Percentiles rank a stretch among this genome's conserved stretches.
These are phyloP conservation scores for Solanum neorickii DNA, from an alignment of 257 asterid species.

Conservation along the genomic window DNA sequence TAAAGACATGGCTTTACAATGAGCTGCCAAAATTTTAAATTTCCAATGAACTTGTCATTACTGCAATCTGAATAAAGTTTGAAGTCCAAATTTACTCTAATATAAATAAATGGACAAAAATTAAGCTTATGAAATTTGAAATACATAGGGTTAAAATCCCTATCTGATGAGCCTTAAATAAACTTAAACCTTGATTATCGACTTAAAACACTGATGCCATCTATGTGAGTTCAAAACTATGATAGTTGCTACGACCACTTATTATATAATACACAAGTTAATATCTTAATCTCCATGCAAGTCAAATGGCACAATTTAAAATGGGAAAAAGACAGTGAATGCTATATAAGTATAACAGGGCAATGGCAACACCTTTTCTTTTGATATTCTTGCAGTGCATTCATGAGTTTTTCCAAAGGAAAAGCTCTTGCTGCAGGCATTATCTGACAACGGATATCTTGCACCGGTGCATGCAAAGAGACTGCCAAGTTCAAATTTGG, in stretches of 20 bases:
- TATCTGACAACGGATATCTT: conserved; percentile 91
- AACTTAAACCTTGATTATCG: not conserved
- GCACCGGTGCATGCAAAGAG: conserved; percentile 92
- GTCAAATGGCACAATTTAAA: not conserved
- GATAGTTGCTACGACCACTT: not conserved
- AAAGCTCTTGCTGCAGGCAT: conserved; percentile 99
- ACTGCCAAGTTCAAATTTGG: conserved; percentile 87
- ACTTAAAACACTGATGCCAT: not conserved
- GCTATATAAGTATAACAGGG: not conserved
- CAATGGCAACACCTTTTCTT: conserved; percentile 35
- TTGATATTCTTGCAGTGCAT: conserved; percentile 65
- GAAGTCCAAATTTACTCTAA: not conserved
- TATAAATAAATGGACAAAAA: not conserved
- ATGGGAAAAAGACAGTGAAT: not conserved
- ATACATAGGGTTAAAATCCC: not conserved
- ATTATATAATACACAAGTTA: not conserved
- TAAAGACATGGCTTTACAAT: not conserved
- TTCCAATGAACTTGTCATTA: not conserved
- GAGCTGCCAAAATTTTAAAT: not conserved
- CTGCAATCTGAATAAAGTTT: not conserved
- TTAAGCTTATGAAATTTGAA: not conserved
- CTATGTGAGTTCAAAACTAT: not conserved
- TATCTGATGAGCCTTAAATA: not conserved
- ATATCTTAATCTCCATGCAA: not conserved
- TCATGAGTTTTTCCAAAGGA: conserved; percentile 84